phyloP scores from a whole-genome alignment of 352 stramenopile genomes.

The Globisporangium paddicum region DNA sequence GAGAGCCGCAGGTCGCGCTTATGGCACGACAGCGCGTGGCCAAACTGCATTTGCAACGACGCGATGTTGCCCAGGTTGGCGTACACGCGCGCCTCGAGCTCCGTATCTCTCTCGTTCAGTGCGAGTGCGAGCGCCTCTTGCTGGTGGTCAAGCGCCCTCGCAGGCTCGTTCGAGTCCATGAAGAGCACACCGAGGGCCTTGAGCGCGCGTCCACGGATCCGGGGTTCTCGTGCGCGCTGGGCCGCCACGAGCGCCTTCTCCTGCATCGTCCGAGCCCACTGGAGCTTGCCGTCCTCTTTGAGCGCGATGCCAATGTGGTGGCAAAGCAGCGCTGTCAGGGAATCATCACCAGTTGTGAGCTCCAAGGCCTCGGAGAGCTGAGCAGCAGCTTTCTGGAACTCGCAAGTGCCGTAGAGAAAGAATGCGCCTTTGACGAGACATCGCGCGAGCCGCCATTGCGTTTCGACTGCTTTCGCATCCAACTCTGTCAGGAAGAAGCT shows the following conservation, averaged over 20 bases:
- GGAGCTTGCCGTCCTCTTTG: conserved; percentile 45
- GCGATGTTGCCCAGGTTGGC: conserved; percentile 79
- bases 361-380: conserved; percentile 37
- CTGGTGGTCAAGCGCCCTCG: conserved; percentile 47
- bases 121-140: conserved; percentile 58
- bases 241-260: conserved; percentile 46
- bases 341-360: conserved; percentile 11
- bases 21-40: conserved; percentile 56
- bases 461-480: conserved; percentile 28
- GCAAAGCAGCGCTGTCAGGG: conserved; percentile 40
- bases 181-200: conserved; percentile 66
- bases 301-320: conserved; percentile 70
- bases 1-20: conserved; percentile 50
- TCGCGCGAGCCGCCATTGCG: conserved; percentile 28
- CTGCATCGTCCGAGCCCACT: conserved; percentile 39
- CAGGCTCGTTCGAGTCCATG: conserved; percentile 38
- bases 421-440: conserved; percentile 41
- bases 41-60: conserved; percentile 40
- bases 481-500: conserved; percentile 79
- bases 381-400: conserved; percentile 26
- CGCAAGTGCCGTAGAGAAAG: conserved; percentile 42
- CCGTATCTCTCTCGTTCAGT: conserved; percentile 34
- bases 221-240: conserved; percentile 26
- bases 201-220: conserved; percentile 44
- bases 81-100: conserved; percentile 70